phyloP scores from a whole-genome alignment of 352 stramenopile genomes.

The Globisporangium uncinulatum region DNA sequence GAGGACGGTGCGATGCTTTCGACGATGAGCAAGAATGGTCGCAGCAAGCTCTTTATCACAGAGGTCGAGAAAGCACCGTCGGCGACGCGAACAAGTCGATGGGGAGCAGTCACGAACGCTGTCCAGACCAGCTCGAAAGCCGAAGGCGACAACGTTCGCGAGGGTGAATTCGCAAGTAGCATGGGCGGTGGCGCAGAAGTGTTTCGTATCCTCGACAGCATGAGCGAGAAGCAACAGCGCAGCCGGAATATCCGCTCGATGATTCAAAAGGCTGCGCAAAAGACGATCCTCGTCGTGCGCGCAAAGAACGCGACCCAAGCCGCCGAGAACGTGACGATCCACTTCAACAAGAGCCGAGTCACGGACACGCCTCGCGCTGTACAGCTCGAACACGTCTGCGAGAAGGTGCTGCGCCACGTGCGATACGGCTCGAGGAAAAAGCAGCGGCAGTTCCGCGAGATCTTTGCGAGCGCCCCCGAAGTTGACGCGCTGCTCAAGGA shows the following conservation, averaged over 20 bases:
- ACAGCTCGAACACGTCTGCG: slow-evolving; percentile 35
- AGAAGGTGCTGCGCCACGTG: slow-evolving; percentile 45
- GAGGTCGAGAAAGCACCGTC: slow-evolving; percentile 14
- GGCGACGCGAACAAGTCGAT: neutral
- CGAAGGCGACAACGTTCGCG: neutral
- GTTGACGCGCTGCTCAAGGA: slow-evolving; percentile 59
- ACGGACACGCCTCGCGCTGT: slow-evolving; percentile 52
- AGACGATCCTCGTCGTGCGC: slow-evolving; percentile 67
- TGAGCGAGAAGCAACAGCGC: slow-evolving; percentile 39
- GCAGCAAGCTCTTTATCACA: slow-evolving; percentile 28
- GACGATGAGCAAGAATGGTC: neutral
- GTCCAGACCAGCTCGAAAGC: slow-evolving; percentile 4
- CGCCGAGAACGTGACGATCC: slow-evolving; percentile 57
- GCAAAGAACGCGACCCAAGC: slow-evolving; percentile 67
- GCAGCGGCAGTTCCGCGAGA: slow-evolving; percentile 29
- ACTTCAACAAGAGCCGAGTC: slow-evolving; percentile 34
- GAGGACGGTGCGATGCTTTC: neutral
- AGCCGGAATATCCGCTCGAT: slow-evolving; percentile 52
- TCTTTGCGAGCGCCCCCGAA: slow-evolving; percentile 36
- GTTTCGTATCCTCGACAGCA: slow-evolving; percentile 44
- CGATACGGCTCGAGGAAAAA: slow-evolving; percentile 28
- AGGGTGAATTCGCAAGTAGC: slow-evolving; percentile 5
- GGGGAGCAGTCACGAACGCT: neutral
- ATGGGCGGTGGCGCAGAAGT: slow-evolving; percentile 27
- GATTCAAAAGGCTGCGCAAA: slow-evolving; percentile 64